Evolutionary conservation across 306 rosid genomes (phyloP), one percentile per base, ranked within the genome.

Genomic region (Geum urbanum): DNA sequence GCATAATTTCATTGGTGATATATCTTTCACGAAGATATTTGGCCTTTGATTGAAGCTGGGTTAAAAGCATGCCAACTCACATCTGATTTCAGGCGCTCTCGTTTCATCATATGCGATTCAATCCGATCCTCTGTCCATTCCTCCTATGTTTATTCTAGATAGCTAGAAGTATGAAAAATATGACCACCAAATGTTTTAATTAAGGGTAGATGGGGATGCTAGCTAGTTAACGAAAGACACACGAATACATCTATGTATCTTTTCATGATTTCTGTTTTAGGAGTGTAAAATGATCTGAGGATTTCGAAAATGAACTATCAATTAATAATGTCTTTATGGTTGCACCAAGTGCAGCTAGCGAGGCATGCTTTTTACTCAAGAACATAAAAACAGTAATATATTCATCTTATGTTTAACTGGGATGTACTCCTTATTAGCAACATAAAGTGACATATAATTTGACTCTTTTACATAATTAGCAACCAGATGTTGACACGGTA

Each of bases 1-100:
- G 67, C 88, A 20, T 43, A 12, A 41, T 43, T 19, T 44, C 72
- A 85, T 65, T 84, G 86, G 82, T 18, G 3, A 18, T 84, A 56
- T 82, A 90, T 90, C 96, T 87, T 79, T 75, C 67, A 3, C 15
- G 67, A 86, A 84, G 88, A 90, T 83, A 80, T 82, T 45, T 84
- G 81, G 79, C 73, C 60, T 80, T 80, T 66, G 9, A 39, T 53
- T 32, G 51, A 63, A 48, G 73, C 73, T 67, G 50, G 77, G 76
- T 56, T 53, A 66, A 50, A 72, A 56, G 44, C 74, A 63, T 41
- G 39, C 77, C 75, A 73, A 64, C 74, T 67, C 37, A 58, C 70
- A 32, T 51, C 59, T 7, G 37, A 32, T 32, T 32, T 32, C 37
- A 32, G 37, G 37, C 37, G 6, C 19, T 41, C 41, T 27, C n/a